phyloP scores from a whole-genome alignment of 2,329 filamentous ascomycete genomes.

The Arachnopeziza araneosa region DNA sequence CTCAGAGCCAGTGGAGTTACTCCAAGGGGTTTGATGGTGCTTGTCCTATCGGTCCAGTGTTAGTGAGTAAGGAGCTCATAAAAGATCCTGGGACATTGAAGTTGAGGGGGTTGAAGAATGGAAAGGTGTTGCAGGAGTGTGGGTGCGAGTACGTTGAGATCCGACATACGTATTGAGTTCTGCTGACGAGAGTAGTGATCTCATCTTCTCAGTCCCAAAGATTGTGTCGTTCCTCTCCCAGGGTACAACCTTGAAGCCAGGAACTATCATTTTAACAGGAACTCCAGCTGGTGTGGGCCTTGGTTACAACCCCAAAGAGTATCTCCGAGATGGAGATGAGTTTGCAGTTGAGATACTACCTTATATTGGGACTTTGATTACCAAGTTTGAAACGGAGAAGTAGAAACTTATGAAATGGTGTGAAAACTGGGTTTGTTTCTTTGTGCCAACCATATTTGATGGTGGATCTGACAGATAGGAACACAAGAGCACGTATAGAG shows the following conservation, averaged over 20 bases:
- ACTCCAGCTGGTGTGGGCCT: slow-evolving; percentile 68
- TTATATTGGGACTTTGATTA: slow-evolving; percentile 43
- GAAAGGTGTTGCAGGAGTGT: slow-evolving; percentile 49
- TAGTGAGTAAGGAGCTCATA: slow-evolving; percentile 53
- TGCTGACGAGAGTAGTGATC: slow-evolving; percentile 45
- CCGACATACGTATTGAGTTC: slow-evolving; percentile 31
- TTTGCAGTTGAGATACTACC: slow-evolving; percentile 55
- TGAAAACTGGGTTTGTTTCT: no score
- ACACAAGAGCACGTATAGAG: no score
- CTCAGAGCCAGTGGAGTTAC: slow-evolving; percentile 63
- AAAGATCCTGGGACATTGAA: slow-evolving; percentile 50
- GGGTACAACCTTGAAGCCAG: slow-evolving; percentile 57
- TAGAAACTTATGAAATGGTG: slow-evolving; percentile 18
- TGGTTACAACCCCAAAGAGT: slow-evolving; percentile 60
- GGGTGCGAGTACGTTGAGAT: neutral
- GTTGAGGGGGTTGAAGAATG: slow-evolving; percentile 56
- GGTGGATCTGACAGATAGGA: no score
- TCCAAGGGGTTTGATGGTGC: slow-evolving; percentile 73
- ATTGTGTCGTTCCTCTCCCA: slow-evolving; percentile 54
- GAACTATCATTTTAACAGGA: slow-evolving; percentile 62
- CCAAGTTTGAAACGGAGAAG: slow-evolving; percentile 33
- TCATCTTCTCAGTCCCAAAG: slow-evolving; percentile 58
- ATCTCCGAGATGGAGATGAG: slow-evolving; percentile 64
- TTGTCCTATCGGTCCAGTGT: slow-evolving; percentile 68
- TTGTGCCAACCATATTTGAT: no score